These are phyloP conservation scores for Cercospora sp. DNA, from an alignment of 2,329 filamentous ascomycete species.

Conservation along the genomic window DNA sequence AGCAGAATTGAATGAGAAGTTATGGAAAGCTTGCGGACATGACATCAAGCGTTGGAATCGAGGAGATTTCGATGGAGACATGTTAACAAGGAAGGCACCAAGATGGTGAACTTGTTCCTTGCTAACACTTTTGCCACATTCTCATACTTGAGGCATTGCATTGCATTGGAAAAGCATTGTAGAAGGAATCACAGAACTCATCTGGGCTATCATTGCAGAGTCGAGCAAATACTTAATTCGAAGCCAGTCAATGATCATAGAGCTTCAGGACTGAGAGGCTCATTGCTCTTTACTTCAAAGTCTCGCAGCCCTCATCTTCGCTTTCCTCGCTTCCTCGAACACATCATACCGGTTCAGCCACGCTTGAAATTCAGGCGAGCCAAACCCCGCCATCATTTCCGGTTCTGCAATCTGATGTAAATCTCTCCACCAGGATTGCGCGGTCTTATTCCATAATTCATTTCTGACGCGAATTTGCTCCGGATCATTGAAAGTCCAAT, in stretches of 20 bases:
- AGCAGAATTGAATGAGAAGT: constrained; percentile 29
- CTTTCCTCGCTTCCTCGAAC: constrained; percentile 13
- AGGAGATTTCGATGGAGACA: constrained; percentile 38
- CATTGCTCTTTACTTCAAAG: not conserved
- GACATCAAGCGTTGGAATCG: constrained; percentile 40
- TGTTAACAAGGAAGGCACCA: constrained; percentile 34
- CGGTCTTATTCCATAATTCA: constrained; percentile 9
- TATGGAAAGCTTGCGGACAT: constrained; percentile 38
- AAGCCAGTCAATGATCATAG: not conserved
- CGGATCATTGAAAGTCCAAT: constrained; percentile 10
- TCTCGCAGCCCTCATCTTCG: not conserved
- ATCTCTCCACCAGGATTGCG: constrained; percentile 5
- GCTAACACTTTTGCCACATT: not conserved
- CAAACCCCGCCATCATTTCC: constrained; percentile 8
- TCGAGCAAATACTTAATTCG: not conserved
- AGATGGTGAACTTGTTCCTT: constrained; percentile 33
- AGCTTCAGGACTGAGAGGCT: too few relatives aligned
- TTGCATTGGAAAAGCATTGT: constrained; percentile 2
- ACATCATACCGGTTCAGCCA: constrained; percentile 19
- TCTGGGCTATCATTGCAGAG: not conserved
- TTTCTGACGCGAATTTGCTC: constrained; percentile 6
- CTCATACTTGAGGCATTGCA: not conserved
- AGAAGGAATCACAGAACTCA: not conserved
- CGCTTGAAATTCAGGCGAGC: constrained; percentile 2
- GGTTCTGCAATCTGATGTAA: not conserved